Evolutionary conservation across 2,329 filamentous ascomycete species (phyloP), one percentile per base, ranked within the genome.

Genomic region (Pyrenophora teres): DNA sequence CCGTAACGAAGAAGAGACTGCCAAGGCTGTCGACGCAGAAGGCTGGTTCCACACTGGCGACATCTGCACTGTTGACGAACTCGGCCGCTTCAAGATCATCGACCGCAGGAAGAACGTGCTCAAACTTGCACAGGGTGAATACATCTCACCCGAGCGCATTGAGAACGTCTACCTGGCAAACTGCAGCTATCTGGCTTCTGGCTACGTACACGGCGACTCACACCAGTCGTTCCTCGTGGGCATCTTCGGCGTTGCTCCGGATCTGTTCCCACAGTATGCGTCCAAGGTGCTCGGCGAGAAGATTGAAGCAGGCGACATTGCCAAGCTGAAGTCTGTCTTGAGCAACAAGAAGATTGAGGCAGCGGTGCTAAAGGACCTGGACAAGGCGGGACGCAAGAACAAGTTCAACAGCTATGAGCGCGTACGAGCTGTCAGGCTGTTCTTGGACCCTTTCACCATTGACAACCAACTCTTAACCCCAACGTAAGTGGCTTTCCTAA

Each of bases 101-200:
- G 94, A 99, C 76, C 92, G 94, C 66, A 88, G 92, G 77, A 99
- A 99, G 88, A 97, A 97, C 76, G 90, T 99, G n/a, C 85, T 99
- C 71, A 99, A 99, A 83, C 85, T 99, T 49, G 87, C 93, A 0
- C 94, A 99, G 76, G 94, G 94, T 73, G 94, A 99, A 78, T 99
- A 99, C 77, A 91, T 99, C 67, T 96, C 92, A 1, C 94, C 94
- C 12, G 94, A 99, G 78, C 90, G 92, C 50, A 90, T 99, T 69
- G 94, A 99, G 80, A 97, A 96, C 73, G 88, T 96, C 31, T 95
- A 92, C 74, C 81, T 95, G 57, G 90, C 89, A 57, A 92, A 88
- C 76, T 87, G 87, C 57, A 87, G 84, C 59, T 86, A 92, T 63
- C 78, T 97, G 21, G 83, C 86, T 18, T 88, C 88, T 69, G 92